Evolutionary conservation across 2,329 filamentous ascomycete species (phyloP), one percentile per base, ranked within the genome.

Genomic region (Xylaria sp.): DNA sequence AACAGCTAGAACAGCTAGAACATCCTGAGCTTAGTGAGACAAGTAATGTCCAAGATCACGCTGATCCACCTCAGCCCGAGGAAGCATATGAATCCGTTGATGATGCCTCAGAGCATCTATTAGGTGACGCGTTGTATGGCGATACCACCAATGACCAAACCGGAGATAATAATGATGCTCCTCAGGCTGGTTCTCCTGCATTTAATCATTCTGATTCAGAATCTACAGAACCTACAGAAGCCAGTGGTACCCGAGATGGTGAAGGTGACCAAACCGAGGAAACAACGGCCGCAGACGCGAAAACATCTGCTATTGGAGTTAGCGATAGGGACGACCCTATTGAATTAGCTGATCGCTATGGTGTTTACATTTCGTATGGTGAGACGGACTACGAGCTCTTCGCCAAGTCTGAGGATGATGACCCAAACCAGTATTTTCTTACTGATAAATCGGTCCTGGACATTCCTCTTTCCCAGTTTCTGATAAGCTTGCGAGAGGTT

Each of bases 381-480:
- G 66, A 73, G 21, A 76, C 75, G 44, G 75, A 78, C 71, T 79
- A 79, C 44, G 71, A 71, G 51, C 74, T 79, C 51, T 79, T 79
- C 63, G 76, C 78, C 58, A 76, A 74, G 67, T 75, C 74, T 53
- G 73, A 76, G 53, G 74, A 77, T 59, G 77, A 79, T 69, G 77
- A 79, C 65, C 77, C 77, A 10, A 77, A 78, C 60, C 70, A 75
- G 32, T 79, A 78, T 65, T 79, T 79, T 59, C 73, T 79, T 13
- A 74, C 73, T 62, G 76, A 78, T 40, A 74, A 73, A 62, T 72
- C 75, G 12, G 73, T 72, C 2, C 63, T 79, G 13, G 72, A 78
- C 6, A 29, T 74, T 27, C 62, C 76, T 10, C 71, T 79, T 12
- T 32, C 61, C 27, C 68, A 74, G 23, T 78, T 79, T 29, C 27